phyloP scores from a whole-genome alignment of 106 monocot genomes.

The Acorus calamus region DNA sequence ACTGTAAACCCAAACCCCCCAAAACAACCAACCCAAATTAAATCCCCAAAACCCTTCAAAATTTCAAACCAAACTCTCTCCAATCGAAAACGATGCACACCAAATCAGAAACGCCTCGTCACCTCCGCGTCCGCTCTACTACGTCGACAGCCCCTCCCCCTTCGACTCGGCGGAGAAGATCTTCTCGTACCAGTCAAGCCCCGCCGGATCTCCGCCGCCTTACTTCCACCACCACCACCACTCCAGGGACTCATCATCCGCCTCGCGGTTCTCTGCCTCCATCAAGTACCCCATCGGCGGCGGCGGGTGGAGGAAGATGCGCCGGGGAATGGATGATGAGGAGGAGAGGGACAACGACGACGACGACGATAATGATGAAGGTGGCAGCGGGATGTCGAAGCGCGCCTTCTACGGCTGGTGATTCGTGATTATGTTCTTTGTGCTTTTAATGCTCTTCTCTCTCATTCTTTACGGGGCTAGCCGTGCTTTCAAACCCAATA shows the following conservation, averaged over 20 bases:
- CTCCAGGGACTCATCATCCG: constrained; percentile 7
- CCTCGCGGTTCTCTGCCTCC: constrained; percentile 59
- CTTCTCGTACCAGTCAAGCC: constrained; percentile 31
- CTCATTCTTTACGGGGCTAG: constrained; percentile 79
- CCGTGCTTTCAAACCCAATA: constrained; percentile 52
- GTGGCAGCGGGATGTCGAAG: too few species aligned
- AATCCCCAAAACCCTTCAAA: not conserved
- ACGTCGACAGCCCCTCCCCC: constrained; percentile 76
- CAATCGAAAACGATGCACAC: constrained; percentile 27
- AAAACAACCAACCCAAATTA: too few species aligned
- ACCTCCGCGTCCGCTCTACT: constrained; percentile 65
- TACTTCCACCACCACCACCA: constrained; percentile 43
- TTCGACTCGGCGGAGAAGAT: constrained; percentile 39
- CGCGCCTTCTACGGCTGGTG: constrained; percentile 21
- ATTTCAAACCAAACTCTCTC: not conserved
- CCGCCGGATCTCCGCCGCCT: constrained; percentile 41
- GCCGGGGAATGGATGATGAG: not conserved
- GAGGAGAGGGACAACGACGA: constrained; percentile 14
- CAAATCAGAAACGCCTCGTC: constrained; percentile 75
- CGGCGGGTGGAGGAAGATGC: constrained; percentile 38
- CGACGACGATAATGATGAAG: not conserved
- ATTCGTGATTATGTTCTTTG: constrained; percentile 44
- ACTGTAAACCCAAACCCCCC: too few species aligned
- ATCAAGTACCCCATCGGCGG: constrained; percentile 51
- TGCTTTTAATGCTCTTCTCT: constrained; percentile 67